phyloP scores from a whole-genome alignment of 257 asterid genomes.

The Solanum rostratum region DNA sequence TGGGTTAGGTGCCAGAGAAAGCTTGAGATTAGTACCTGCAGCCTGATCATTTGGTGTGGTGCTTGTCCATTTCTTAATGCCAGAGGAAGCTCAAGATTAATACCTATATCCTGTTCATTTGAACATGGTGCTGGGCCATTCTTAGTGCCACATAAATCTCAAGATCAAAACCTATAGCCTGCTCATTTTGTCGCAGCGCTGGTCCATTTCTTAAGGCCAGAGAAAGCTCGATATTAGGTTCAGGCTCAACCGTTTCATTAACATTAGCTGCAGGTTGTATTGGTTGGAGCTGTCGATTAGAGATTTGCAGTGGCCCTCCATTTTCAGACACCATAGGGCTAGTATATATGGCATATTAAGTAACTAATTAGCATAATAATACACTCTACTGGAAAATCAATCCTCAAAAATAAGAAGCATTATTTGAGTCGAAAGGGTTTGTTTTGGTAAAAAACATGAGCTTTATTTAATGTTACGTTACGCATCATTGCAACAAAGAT shows the following conservation, averaged over 20 bases:
- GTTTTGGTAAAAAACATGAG: not conserved
- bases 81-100: not conserved
- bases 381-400: not conserved
- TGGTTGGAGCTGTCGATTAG: not conserved
- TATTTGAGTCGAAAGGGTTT: not conserved
- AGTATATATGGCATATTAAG: not conserved
- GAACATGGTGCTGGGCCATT: too few species aligned
- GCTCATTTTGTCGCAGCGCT: too few species aligned
- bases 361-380: not conserved
- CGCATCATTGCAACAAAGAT: not conserved
- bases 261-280: not conserved
- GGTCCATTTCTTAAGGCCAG: too few species aligned
- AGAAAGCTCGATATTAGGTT: too few species aligned
- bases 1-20: not conserved
- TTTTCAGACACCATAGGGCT: not conserved
- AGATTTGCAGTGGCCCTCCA: not conserved
- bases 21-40: not conserved
- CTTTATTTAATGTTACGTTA: not conserved
- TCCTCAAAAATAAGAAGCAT: not conserved
- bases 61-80: not conserved
- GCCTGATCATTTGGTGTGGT: not conserved
- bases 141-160: too few species aligned
- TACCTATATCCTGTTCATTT: too few species aligned
- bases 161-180: too few species aligned
- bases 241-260: not conserved